Conservation (phyloP, 495 filamentous ascomycete genomes). For the Neurospora sp. region DNA sequence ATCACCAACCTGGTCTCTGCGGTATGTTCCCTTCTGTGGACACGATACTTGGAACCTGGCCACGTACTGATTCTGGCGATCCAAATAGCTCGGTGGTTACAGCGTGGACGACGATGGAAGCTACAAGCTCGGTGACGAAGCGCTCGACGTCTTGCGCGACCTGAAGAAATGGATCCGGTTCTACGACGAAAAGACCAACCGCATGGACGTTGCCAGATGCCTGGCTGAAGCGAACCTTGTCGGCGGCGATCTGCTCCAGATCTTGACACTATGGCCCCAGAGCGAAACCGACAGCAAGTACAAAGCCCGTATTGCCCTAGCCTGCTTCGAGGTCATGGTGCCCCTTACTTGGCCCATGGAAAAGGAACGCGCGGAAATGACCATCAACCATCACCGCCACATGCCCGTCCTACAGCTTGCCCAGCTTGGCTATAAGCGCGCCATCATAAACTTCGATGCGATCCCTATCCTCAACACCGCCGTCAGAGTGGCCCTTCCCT, state of each 20-base stretch:
- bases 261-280: slow-evolving; percentile 70
- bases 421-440: slow-evolving; percentile 81
- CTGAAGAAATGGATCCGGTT: slow-evolving; percentile 88
- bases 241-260: slow-evolving; percentile 78
- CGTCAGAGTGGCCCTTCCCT: slow-evolving; percentile 73
- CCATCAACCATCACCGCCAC: slow-evolving; percentile 85
- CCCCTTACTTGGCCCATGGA: slow-evolving; percentile 94
- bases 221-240: slow-evolving; percentile 90
- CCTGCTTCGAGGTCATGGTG: slow-evolving; percentile 85
- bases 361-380: slow-evolving; percentile 65
- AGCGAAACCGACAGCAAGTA: slow-evolving; percentile 63
- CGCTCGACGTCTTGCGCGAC: slow-evolving; percentile 82
- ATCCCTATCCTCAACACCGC: slow-evolving; percentile 64
- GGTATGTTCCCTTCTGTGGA: slow-evolving; percentile 42
- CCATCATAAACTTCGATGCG: slow-evolving; percentile 72
- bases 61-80: not conserved
- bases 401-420: slow-evolving; percentile 77
- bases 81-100: slow-evolving; percentile 68
- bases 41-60: not conserved
- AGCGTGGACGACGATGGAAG: slow-evolving; percentile 61
- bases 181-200: slow-evolving; percentile 88
- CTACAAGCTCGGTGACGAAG: slow-evolving; percentile 90
- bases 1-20: slow-evolving; percentile 87
- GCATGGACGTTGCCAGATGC: slow-evolving; percentile 90
- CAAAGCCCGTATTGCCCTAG: slow-evolving; percentile 59